These are phyloP conservation scores for Telopea speciosissima DNA, from an alignment of 177 flowering plant genomes.

Conservation along the genomic window DNA sequence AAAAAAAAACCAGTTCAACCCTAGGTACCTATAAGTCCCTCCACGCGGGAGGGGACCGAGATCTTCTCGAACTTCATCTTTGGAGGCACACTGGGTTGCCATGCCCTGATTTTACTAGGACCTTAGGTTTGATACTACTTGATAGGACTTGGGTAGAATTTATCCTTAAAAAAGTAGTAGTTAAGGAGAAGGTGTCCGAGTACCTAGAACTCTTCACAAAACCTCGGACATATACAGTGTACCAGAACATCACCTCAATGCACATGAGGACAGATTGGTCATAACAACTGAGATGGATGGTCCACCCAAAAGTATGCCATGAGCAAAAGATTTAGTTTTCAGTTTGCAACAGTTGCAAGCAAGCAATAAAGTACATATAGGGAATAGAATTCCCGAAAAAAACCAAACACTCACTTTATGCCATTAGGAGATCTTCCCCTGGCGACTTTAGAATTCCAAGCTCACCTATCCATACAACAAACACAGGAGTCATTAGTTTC, in stretches of 20 bases:
- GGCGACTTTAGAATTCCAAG: slow-evolving; percentile 74
- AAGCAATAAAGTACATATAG: slow-evolving; percentile 26
- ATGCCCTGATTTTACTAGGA: too few relatives aligned
- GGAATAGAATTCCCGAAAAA: slow-evolving; percentile 29
- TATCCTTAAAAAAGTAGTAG: too few relatives aligned
- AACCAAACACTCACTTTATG: slow-evolving; percentile 63
- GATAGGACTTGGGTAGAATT: too few relatives aligned
- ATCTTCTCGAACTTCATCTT: too few relatives aligned
- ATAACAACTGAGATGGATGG: slow-evolving; percentile 5
- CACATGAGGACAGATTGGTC: slow-evolving; percentile 9
- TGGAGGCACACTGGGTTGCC: too few relatives aligned
- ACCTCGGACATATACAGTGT: too few relatives aligned
- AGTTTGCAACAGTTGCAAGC: slow-evolving; percentile 33
- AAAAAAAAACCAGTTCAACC: too few relatives aligned
- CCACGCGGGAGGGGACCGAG: too few relatives aligned
- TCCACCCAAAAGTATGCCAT: slow-evolving; percentile 24
- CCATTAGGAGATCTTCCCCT: slow-evolving; percentile 34
- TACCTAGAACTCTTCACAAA: too few relatives aligned
- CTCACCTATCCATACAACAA: slow-evolving; percentile 53
- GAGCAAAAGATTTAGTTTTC: slow-evolving; percentile 21
- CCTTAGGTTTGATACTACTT: too few relatives aligned
- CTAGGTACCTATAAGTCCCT: too few relatives aligned
- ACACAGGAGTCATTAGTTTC: slow-evolving; percentile 37
- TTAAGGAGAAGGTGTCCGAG: too few relatives aligned
- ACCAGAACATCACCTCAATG: background rate